Conservation (phyloP, 1,139 yeast genomes). For the Kodamaea anthophila region DNA sequence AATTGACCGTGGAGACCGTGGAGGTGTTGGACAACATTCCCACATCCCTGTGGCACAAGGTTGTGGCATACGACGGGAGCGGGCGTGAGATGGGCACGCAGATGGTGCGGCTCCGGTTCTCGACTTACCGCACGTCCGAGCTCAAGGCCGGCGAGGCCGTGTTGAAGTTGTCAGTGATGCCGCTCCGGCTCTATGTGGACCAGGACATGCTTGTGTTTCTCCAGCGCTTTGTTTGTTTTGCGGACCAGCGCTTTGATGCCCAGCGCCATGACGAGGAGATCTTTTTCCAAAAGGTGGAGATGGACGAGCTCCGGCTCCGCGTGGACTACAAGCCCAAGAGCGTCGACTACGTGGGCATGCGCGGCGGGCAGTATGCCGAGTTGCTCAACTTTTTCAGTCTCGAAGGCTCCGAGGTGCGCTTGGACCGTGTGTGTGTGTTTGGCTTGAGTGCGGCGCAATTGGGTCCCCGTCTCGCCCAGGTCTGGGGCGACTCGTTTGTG, state of each 20-base stretch:
- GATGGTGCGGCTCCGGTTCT: slow-evolving; percentile 52
- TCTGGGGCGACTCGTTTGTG: slow-evolving; percentile 86
- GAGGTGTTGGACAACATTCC: slow-evolving; percentile 74
- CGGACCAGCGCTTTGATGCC: slow-evolving; percentile 61
- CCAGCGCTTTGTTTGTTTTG: slow-evolving; percentile 73
- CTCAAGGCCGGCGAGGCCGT: slow-evolving; percentile 68
- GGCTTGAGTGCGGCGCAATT: slow-evolving; percentile 73
- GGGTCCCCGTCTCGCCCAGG: slow-evolving; percentile 47
- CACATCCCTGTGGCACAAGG: slow-evolving; percentile 88
- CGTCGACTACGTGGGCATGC: slow-evolving; percentile 73
- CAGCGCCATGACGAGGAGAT: slow-evolving; percentile 50
- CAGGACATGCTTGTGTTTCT: slow-evolving; percentile 89
- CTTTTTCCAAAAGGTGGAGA: slow-evolving; percentile 63
- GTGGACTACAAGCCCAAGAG: slow-evolving; percentile 91
- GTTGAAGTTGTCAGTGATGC: slow-evolving; percentile 53
- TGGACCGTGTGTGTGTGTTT: slow-evolving; percentile 57
- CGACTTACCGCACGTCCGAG: slow-evolving; percentile 59
- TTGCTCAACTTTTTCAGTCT: slow-evolving; percentile 81
- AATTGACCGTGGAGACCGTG: slow-evolving; percentile 43
- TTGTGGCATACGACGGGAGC: slow-evolving; percentile 62
- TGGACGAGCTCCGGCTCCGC: slow-evolving; percentile 57
- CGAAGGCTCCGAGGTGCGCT: slow-evolving; percentile 72
- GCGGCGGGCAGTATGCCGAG: slow-evolving; percentile 83
- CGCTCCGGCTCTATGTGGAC: slow-evolving; percentile 79
- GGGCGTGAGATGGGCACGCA: slow-evolving; percentile 65